These are phyloP conservation scores for Alnus glutinosa DNA, from an alignment of 306 rosid species.

Conservation along the genomic window DNA sequence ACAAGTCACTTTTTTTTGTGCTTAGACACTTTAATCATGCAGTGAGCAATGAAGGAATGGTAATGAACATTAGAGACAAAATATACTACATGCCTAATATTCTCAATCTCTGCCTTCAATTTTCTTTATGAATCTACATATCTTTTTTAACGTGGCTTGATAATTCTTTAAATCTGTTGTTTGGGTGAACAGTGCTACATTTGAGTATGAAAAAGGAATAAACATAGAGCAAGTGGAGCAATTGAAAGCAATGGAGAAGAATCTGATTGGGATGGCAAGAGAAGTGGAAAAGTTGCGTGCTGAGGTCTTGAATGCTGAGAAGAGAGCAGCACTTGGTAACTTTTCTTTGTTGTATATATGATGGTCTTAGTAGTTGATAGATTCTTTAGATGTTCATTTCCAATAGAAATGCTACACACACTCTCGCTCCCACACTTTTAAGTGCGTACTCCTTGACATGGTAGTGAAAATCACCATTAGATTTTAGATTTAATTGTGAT, in stretches of 20 bases:
- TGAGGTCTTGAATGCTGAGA: slow-evolving; percentile 64
- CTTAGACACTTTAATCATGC: not conserved
- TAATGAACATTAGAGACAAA: not conserved
- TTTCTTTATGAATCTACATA: not conserved
- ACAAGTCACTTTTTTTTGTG: not conserved
- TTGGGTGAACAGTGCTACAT: slow-evolving; percentile 50
- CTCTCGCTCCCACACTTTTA: no score
- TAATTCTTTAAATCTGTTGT: slow-evolving; percentile 27
- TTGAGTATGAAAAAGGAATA: slow-evolving; percentile 67
- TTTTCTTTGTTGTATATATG: slow-evolving; percentile 23
- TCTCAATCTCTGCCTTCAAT: not conserved
- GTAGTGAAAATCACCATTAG: no score
- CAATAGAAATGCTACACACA: no score
- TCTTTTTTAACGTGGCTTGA: slow-evolving; percentile 18
- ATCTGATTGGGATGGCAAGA: slow-evolving; percentile 68
- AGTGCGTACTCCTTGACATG: no score
- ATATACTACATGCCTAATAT: not conserved
- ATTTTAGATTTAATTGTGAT: no score
- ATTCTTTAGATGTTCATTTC: slow-evolving; percentile 19
- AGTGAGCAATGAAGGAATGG: not conserved
- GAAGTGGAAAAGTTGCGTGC: slow-evolving; percentile 74
- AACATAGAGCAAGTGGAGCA: slow-evolving; percentile 76
- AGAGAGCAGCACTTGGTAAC: slow-evolving; percentile 63
- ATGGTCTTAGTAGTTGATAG: slow-evolving; percentile 5
- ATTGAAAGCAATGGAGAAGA: slow-evolving; percentile 73